Evolutionary conservation across 23 red algal species (phyloP).

Genomic region (Cyanidiococcus yangmingshanensis): DNA sequence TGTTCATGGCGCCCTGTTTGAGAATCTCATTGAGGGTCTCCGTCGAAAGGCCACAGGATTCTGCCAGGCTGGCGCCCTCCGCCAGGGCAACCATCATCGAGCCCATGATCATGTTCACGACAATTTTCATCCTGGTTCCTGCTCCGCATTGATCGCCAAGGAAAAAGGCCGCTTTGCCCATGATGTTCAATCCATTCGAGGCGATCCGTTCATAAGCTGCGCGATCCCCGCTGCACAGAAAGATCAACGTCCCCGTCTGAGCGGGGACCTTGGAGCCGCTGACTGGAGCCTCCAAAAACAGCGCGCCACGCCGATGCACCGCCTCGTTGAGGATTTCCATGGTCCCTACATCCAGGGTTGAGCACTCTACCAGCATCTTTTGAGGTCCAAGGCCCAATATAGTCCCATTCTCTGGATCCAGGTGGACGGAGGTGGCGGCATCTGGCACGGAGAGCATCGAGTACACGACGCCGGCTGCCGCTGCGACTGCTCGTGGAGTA

Average conservation of each 20-base stretch:
- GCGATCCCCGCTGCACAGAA: slow-evolving; percentile 56
- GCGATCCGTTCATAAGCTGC: slow-evolving; percentile 28
- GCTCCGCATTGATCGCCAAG: slow-evolving; percentile 42
- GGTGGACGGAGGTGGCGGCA: slow-evolving; percentile 35
- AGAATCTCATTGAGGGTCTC: slow-evolving; percentile 1
- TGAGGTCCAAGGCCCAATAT: slow-evolving; percentile 36
- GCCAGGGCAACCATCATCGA: slow-evolving; percentile 68
- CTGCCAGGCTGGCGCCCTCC: slow-evolving; percentile 51
- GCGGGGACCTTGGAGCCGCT: slow-evolving; percentile 73
- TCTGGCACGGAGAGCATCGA: slow-evolving; percentile 73
- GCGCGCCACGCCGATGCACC: slow-evolving; percentile 35
- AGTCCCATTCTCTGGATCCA: slow-evolving; percentile 19
- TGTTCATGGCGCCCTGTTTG: slow-evolving; percentile 59
- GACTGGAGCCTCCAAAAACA: slow-evolving; percentile 78
- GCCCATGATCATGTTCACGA: slow-evolving; percentile 73
- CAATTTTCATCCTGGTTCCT: slow-evolving; percentile 84
- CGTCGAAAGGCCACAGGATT: slow-evolving; percentile 33
- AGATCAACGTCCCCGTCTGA: slow-evolving; percentile 50
- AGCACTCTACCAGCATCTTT: slow-evolving; percentile 74
- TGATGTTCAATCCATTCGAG: slow-evolving; percentile 26
- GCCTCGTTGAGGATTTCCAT: slow-evolving; percentile 24
- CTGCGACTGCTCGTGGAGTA: slow-evolving; percentile 39
- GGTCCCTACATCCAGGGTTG: slow-evolving; percentile 45
- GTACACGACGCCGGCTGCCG: slow-evolving; percentile 32
- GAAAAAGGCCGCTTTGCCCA: slow-evolving; percentile 70